phyloP scores from a whole-genome alignment of 1,139 yeast genomes.

The Diutina siamensis region DNA sequence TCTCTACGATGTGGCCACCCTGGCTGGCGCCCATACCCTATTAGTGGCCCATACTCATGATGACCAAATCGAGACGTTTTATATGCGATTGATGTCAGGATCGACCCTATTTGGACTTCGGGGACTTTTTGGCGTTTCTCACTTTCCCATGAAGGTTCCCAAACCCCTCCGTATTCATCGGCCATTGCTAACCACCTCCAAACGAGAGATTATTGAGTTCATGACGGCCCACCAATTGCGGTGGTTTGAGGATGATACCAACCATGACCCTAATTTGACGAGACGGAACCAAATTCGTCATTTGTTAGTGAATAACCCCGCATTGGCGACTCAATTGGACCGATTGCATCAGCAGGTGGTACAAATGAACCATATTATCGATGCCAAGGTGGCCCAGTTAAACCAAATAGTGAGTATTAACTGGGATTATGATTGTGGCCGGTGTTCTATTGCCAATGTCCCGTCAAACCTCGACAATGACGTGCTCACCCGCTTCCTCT shows the following conservation, averaged over 20 bases:
- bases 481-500: slow-evolving; percentile 15
- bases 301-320: neutral
- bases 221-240: slow-evolving; percentile 27
- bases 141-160: slow-evolving; percentile 17
- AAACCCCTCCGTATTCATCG: slow-evolving; percentile 23
- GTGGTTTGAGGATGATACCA: slow-evolving; percentile 68
- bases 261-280: slow-evolving; percentile 42
- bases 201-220: slow-evolving; percentile 32
- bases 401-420: slow-evolving; percentile 11
- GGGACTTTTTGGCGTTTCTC: slow-evolving; percentile 21
- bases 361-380: slow-evolving; percentile 10
- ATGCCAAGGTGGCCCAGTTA: slow-evolving; percentile 10
- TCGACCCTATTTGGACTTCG: slow-evolving; percentile 51
- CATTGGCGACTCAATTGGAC: slow-evolving; percentile 37
- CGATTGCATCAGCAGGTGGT: slow-evolving; percentile 17
- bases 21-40: slow-evolving; percentile 21
- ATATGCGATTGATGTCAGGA: slow-evolving; percentile 41
- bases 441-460: slow-evolving; percentile 5
- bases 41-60: slow-evolving; percentile 58
- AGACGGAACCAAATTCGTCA: slow-evolving; percentile 8
- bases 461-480: neutral
- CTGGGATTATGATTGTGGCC: slow-evolving; percentile 6
- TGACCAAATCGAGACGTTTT: slow-evolving; percentile 64
- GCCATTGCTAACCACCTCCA: slow-evolving; percentile 41
- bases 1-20: neutral